These are phyloP conservation scores for Xylaria polymorpha DNA, from an alignment of 2,329 filamentous ascomycete species.

Conservation along the genomic window DNA sequence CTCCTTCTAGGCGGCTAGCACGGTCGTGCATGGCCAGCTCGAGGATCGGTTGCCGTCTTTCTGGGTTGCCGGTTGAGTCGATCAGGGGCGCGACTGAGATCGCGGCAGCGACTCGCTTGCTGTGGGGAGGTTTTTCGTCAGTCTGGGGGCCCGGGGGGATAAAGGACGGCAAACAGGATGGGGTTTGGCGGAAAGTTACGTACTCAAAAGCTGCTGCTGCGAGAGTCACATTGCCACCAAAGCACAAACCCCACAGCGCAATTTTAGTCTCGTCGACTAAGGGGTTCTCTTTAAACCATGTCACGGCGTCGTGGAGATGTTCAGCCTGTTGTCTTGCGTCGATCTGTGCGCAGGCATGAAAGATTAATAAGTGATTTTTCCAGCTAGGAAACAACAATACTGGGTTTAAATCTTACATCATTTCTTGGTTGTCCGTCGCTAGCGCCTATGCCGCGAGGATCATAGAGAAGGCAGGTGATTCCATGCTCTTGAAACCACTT, in stretches of 20 bases:
- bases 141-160: not conserved
- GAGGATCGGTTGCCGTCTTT: conserved; percentile 10
- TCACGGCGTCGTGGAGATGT: not conserved
- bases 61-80: conserved; percentile 16
- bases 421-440: conserved; percentile 11
- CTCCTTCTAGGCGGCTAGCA: conserved; percentile 7
- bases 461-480: conserved; percentile 11
- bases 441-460: conserved; percentile 5
- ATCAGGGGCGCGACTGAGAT: not conserved
- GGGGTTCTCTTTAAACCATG: conserved; percentile 1
- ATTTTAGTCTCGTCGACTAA: not conserved
- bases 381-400: not conserved
- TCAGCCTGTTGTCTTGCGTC: not conserved
- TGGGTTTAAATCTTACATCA: not conserved
- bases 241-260: not conserved
- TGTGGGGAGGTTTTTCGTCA: not conserved
- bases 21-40: conserved; percentile 17
- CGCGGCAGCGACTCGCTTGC: not conserved
- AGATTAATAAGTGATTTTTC: not conserved
- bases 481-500: conserved; percentile 12
- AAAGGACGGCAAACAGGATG: not conserved
- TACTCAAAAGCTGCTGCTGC: not conserved
- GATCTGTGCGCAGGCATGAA: not conserved
- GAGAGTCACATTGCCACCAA: not conserved
- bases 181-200: not conserved